These are phyloP conservation scores for Microascus cirrosus DNA, from an alignment of 2,329 filamentous ascomycete species.

Conservation along the genomic window DNA sequence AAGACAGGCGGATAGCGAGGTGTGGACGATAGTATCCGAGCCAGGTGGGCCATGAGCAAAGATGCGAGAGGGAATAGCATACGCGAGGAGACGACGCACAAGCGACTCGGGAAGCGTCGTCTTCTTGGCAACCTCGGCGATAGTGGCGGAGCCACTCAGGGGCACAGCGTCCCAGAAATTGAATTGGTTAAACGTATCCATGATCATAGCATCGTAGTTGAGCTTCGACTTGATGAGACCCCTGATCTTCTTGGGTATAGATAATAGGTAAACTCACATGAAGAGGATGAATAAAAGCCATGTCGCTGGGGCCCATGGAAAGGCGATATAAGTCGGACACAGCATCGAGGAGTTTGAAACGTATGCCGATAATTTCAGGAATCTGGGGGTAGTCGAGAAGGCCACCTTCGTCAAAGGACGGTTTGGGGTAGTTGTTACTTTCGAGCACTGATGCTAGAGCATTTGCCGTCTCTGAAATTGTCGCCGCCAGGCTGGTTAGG, in stretches of 20 bases:
- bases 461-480: background rate
- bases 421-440: background rate
- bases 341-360: background rate
- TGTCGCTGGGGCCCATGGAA: background rate
- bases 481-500: background rate
- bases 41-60: constrained; percentile 14
- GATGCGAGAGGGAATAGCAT: constrained; percentile 25
- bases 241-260: too few species aligned
- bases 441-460: background rate
- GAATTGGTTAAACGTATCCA: constrained; percentile 12
- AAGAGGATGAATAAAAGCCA: background rate
- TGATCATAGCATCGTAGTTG: background rate
- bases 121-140: constrained; percentile 17
- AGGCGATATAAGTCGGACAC: background rate
- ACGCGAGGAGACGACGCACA: constrained; percentile 25
- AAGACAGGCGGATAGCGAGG: constrained; percentile 24
- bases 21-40: constrained; percentile 18
- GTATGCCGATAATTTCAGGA: background rate
- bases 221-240: background rate
- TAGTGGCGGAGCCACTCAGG: constrained; percentile 10
- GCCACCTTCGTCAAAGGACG: background rate
- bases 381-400: background rate
- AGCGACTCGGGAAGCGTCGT: constrained; percentile 25
- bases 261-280: background rate
- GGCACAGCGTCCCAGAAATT: constrained; percentile 13